Conservation (phyloP, 2,329 filamentous ascomycete species). For the Penicillium freii region DNA sequence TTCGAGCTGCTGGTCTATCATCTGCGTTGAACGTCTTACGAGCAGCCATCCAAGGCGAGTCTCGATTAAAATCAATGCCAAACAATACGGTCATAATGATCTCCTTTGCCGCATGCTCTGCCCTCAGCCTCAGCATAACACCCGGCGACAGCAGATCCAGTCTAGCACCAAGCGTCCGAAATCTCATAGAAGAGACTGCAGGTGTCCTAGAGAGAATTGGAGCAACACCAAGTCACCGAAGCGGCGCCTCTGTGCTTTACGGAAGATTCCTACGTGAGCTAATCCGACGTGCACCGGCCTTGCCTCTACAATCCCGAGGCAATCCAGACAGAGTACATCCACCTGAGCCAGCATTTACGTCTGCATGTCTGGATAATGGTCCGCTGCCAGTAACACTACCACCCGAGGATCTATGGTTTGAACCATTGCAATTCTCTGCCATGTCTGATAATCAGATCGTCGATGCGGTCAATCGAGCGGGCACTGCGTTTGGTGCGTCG, state of each 20-base stretch:
- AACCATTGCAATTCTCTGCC: constrained; percentile 61
- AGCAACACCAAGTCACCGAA: constrained; percentile 62
- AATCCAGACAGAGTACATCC: constrained; percentile 8
- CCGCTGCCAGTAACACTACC: constrained; percentile 23
- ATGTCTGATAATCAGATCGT: constrained; percentile 70
- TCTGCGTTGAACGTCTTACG: constrained; percentile 73
- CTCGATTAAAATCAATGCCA: constrained; percentile 69
- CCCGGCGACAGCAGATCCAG: constrained; percentile 56
- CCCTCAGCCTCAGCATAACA: constrained; percentile 62
- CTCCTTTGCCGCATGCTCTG: constrained; percentile 69
- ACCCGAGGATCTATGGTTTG: constrained; percentile 44
- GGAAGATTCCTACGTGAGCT: constrained; percentile 56
- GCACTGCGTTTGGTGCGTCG: constrained; percentile 57
- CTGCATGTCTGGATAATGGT: constrained; percentile 9
- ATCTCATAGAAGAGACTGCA: constrained; percentile 66
- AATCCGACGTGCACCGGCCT: constrained; percentile 38
- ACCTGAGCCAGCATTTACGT: constrained; percentile 14
- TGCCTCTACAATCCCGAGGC: constrained; percentile 14
- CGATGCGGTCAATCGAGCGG: constrained; percentile 63
- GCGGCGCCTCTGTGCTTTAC: constrained; percentile 63
- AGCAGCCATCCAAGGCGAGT: constrained; percentile 69
- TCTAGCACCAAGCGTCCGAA: constrained; percentile 61
- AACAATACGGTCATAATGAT: constrained; percentile 80
- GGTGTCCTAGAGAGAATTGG: constrained; percentile 68
- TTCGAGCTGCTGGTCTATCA: constrained; percentile 68